phyloP scores from a whole-genome alignment of 169 alveolate genomes.

The Eimeria mitis region DNA sequence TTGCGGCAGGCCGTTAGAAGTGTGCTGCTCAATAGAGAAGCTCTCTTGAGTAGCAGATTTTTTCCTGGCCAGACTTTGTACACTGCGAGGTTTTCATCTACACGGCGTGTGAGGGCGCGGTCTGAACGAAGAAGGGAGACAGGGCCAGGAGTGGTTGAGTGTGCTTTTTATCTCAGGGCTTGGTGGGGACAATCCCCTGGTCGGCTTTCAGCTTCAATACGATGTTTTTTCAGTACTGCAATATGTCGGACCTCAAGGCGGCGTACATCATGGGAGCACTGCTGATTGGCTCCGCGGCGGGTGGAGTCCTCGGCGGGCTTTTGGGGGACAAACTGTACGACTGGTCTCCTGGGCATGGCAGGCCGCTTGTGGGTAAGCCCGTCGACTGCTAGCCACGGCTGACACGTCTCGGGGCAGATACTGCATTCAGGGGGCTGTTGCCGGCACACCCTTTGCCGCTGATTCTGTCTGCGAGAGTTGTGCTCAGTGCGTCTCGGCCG shows the following conservation, averaged over 20 bases:
- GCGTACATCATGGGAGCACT: conserved; percentile 91
- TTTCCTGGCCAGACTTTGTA: neutral
- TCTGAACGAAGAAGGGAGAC: neutral
- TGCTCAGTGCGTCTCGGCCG: neutral
- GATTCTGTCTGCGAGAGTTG: neutral
- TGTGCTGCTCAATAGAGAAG: neutral
- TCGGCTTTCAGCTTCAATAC: conserved; percentile 93
- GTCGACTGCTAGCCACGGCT: conserved; percentile 34
- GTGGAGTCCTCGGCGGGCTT: conserved; percentile 94
- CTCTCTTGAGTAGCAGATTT: neutral
- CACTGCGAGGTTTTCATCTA: neutral
- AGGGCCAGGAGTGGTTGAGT: neutral
- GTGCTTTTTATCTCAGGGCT: conserved; percentile 85
- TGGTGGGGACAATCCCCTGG: conserved; percentile 95
- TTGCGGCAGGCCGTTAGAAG: neutral
- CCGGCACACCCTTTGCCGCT: too few relatives aligned
- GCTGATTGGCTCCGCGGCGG: conserved; percentile 92
- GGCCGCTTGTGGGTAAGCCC: conserved; percentile 90
- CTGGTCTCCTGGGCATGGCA: conserved; percentile 90
- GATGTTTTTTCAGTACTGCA: conserved; percentile 94
- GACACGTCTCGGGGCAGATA: neutral
- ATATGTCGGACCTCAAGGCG: conserved; percentile 91
- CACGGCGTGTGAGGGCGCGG: neutral
- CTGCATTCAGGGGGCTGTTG: too few relatives aligned
- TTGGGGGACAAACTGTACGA: conserved; percentile 90